phyloP scores from a whole-genome alignment of 306 rosid genomes.

The Castanea sativa region DNA sequence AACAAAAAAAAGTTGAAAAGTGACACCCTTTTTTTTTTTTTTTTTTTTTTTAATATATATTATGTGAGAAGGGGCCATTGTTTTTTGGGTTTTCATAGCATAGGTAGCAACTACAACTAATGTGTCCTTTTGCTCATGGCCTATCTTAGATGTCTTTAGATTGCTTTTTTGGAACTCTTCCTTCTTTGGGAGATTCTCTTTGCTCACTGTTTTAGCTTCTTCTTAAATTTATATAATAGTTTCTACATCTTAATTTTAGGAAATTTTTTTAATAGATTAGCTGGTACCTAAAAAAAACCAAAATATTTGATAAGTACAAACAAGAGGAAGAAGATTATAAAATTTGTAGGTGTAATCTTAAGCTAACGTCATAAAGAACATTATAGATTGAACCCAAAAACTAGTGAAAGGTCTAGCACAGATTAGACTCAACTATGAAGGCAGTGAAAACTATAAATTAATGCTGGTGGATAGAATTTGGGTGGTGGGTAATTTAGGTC shows the following conservation, averaged over 20 bases:
- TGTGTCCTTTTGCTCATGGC: slow-evolving; percentile 25
- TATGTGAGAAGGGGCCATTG: slow-evolving; percentile 21
- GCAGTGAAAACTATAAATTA: no score
- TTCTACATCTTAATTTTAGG: neutral
- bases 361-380: no score
- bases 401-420: no score
- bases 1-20: slow-evolving; percentile 26
- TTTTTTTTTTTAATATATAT: no score
- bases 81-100: slow-evolving; percentile 7
- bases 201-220: neutral
- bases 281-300: neutral
- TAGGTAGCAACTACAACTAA: neutral
- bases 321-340: neutral
- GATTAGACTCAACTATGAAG: no score
- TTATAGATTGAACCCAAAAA: no score
- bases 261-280: neutral
- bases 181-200: slow-evolving; percentile 21
- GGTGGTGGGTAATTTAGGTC: no score
- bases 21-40: neutral
- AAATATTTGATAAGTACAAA: neutral
- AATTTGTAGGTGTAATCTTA: no score
- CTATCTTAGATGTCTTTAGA: neutral
- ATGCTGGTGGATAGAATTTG: no score
- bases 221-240: neutral
- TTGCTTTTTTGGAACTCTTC: slow-evolving; percentile 16